These are phyloP conservation scores for Globisporangium spinosum DNA, from an alignment of 352 stramenopile species.

Conservation along the genomic window DNA sequence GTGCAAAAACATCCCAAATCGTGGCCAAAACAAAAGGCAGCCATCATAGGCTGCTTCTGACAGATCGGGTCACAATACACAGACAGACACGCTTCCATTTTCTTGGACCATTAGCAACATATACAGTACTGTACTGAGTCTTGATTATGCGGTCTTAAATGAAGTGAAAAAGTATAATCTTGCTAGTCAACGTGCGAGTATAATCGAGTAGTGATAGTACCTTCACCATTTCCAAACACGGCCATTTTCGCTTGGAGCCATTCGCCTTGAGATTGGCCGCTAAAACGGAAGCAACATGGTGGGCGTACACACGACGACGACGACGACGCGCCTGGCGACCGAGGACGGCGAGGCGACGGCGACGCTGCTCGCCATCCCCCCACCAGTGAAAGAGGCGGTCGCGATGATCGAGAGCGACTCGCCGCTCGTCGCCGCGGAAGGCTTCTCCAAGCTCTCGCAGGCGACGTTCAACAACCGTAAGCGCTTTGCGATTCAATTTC, in stretches of 20 bases:
- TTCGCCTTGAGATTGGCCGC: neutral
- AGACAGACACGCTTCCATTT: neutral
- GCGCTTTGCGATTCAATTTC: slow-evolving; percentile 3
- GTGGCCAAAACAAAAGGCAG: neutral
- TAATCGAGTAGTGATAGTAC: neutral
- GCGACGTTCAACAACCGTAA: slow-evolving; percentile 78
- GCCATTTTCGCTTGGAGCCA: neutral
- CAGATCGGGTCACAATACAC: neutral
- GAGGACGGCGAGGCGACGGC: slow-evolving; percentile 30
- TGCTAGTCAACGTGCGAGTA: neutral
- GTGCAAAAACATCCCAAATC: too few relatives aligned
- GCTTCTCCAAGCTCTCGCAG: slow-evolving; percentile 68
- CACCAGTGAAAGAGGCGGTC: slow-evolving; percentile 57
- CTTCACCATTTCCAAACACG: neutral
- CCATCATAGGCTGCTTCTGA: slow-evolving; percentile 1
- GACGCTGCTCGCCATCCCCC: slow-evolving; percentile 29
- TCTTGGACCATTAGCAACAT: neutral
- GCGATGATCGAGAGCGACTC: slow-evolving; percentile 52
- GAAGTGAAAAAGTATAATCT: neutral
- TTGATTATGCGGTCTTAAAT: neutral
- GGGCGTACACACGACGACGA: slow-evolving; percentile 46
- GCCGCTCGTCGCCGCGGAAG: slow-evolving; percentile 48
- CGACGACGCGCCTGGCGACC: slow-evolving; percentile 46
- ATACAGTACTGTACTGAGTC: neutral
- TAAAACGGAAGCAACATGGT: slow-evolving; percentile 20